A percentile compares a stretch with the other conserved stretches of the same genome.
Conservation (phyloP, 306 rosid genomes). For the Cucurbita maxima region DNA sequence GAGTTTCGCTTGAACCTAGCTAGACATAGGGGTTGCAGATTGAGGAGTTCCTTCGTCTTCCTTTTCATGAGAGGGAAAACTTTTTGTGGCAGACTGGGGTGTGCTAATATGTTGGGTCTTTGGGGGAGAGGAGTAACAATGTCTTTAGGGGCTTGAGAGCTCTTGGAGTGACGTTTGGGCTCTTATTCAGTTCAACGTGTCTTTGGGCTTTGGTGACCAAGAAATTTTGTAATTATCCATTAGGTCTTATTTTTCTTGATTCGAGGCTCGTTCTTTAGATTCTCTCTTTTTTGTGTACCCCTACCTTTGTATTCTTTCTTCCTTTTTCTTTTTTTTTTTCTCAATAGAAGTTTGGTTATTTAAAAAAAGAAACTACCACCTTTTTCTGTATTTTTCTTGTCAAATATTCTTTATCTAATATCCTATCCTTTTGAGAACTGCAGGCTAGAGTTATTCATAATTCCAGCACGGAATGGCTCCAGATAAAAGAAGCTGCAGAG, state of each 20-base stretch:
- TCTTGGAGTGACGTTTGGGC: not conserved
- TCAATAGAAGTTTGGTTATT: no score
- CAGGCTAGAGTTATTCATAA: constrained; percentile 88
- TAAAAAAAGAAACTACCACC: not conserved
- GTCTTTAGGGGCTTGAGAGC: not conserved
- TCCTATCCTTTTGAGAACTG: constrained; percentile 11
- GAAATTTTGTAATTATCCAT: not conserved
- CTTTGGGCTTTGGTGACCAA: not conserved
- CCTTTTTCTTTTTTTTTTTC: not conserved
- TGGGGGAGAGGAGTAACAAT: no score
- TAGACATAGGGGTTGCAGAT: not conserved
- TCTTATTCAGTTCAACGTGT: not conserved
- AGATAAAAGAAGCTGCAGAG: constrained; percentile 86
- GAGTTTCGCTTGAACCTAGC: not conserved
- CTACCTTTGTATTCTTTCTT: no score
- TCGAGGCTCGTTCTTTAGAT: not conserved
- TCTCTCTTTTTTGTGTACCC: no score
- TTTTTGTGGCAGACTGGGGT: not conserved
- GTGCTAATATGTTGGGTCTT: not conserved
- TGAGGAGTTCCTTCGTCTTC: not conserved
- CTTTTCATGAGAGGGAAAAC: not conserved
- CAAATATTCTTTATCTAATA: not conserved
- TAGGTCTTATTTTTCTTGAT: not conserved
- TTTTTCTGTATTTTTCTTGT: not conserved
- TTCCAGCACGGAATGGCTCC: constrained; percentile 71